phyloP scores from a whole-genome alignment of 2,329 filamentous ascomycete species.

The Simplicillium aogashimaense region DNA sequence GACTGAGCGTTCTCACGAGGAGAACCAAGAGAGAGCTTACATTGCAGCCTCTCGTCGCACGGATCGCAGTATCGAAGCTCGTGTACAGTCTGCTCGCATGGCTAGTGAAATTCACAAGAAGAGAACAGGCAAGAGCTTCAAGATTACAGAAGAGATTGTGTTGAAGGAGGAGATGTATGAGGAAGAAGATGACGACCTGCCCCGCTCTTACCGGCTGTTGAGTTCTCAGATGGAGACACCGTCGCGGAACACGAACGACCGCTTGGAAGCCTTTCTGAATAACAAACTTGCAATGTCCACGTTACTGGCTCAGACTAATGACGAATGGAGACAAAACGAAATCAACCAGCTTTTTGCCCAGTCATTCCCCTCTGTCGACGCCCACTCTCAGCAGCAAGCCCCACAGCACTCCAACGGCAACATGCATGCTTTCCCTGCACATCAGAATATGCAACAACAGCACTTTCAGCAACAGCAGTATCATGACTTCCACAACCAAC shows the following conservation, averaged over 20 bases:
- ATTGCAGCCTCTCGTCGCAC: slow-evolving; percentile 83
- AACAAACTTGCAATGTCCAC: slow-evolving; percentile 33
- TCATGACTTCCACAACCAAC: slow-evolving; percentile 1
- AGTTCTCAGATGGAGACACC: slow-evolving; percentile 52
- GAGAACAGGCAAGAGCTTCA: slow-evolving; percentile 72
- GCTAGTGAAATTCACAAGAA: slow-evolving; percentile 88
- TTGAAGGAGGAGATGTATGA: slow-evolving; percentile 93
- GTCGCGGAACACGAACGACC: slow-evolving; percentile 50
- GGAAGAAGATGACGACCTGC: slow-evolving; percentile 77
- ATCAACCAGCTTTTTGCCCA: slow-evolving; percentile 36
- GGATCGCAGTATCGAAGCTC: slow-evolving; percentile 78
- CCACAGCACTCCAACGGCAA: too few relatives aligned
- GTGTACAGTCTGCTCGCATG: slow-evolving; percentile 75
- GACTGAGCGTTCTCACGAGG: slow-evolving; percentile 68
- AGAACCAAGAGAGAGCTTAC: slow-evolving; percentile 81
- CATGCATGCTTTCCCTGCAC: too few relatives aligned
- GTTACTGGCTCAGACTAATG: slow-evolving; percentile 23
- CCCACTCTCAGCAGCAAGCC: too few relatives aligned
- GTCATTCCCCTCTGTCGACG: slow-evolving; percentile 28
- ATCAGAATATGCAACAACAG: too few relatives aligned
- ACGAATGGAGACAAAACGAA: slow-evolving; percentile 31
- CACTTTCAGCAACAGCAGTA: too few relatives aligned
- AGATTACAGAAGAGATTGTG: slow-evolving; percentile 78
- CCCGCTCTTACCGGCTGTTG: slow-evolving; percentile 54
- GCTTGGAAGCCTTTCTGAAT: slow-evolving; percentile 39